Conservation (phyloP, 2,329 filamentous ascomycete genomes). For the Trichoderma sp. region DNA sequence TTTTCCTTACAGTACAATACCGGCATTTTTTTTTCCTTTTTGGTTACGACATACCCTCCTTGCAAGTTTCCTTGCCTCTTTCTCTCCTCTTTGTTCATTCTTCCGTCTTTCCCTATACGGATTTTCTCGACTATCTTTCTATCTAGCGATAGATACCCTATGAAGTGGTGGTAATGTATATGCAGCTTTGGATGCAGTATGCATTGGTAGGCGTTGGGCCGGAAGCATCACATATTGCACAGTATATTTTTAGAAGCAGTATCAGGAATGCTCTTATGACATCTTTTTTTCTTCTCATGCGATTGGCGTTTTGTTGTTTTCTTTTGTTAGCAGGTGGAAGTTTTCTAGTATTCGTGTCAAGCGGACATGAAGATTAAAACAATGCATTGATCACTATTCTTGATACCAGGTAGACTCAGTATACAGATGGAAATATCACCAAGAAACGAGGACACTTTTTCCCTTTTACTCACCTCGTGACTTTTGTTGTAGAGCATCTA, state of each 20-base stretch:
- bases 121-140: conserved; percentile 12
- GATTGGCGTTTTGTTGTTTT: not conserved
- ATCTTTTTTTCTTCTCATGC: not conserved
- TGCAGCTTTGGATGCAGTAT: conserved; percentile 21
- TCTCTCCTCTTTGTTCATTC: not conserved
- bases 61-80: conserved; percentile 12
- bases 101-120: not conserved
- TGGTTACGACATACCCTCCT: not conserved
- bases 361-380: not conserved
- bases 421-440: conserved; percentile 20
- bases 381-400: conserved; percentile 10
- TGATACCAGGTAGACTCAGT: conserved; percentile 19
- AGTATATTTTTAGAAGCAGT: conserved; percentile 9
- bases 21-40: not conserved
- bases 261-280: conserved; percentile 7
- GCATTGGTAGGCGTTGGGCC: conserved; percentile 25
- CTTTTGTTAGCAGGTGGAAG: not conserved
- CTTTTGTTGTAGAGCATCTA: not conserved
- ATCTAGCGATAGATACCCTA: conserved; percentile 18
- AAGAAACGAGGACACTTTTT: not conserved
- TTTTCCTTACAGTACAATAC: not conserved
- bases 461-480: not conserved
- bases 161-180: conserved; percentile 11
- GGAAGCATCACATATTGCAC: conserved; percentile 11
- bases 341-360: not conserved